Evolutionary conservation across 2,329 filamentous ascomycete species (phyloP).

Genomic region (Apiospora phragmitis): DNA sequence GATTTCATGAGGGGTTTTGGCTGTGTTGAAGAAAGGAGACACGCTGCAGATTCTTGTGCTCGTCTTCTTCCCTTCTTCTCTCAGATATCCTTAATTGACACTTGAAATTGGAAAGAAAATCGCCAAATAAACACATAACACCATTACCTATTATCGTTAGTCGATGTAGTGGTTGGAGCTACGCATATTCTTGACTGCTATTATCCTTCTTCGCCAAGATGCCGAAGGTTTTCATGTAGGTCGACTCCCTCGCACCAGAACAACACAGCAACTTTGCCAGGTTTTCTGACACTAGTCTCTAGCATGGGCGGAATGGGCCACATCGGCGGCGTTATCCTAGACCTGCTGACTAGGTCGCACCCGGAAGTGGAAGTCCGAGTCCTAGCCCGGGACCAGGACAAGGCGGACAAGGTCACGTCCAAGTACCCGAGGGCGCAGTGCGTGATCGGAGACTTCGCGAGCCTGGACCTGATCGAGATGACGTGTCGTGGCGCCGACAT

Average conservation of each 20-base stretch:
- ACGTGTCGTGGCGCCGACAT: constrained; percentile 19
- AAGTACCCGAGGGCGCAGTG: constrained; percentile 18
- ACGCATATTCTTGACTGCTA: background rate
- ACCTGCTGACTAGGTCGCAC: constrained; percentile 17
- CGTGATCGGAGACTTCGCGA: constrained; percentile 15
- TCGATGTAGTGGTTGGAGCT: background rate
- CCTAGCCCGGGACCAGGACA: constrained; percentile 16
- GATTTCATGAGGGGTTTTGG: too few relatives aligned
- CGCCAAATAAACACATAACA: background rate
- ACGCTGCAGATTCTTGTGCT: too few relatives aligned
- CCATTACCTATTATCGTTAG: background rate
- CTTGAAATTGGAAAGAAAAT: background rate
- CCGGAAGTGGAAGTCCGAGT: constrained; percentile 15
- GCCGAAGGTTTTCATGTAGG: constrained; percentile 1
- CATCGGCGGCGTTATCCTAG: constrained; percentile 21
- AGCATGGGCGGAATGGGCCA: constrained; percentile 23
- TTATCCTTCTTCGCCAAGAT: background rate
- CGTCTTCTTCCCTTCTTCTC: background rate
- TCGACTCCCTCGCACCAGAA: background rate
- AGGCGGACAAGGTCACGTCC: constrained; percentile 14
- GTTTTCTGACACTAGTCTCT: background rate
- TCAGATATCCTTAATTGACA: background rate
- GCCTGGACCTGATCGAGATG: constrained; percentile 11
- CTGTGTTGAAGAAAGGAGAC: too few relatives aligned
- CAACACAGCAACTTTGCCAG: background rate